Base-by-base conservation (phyloP, 1,139 yeast species). In the Meyerozyma smithsonii region DNA sequence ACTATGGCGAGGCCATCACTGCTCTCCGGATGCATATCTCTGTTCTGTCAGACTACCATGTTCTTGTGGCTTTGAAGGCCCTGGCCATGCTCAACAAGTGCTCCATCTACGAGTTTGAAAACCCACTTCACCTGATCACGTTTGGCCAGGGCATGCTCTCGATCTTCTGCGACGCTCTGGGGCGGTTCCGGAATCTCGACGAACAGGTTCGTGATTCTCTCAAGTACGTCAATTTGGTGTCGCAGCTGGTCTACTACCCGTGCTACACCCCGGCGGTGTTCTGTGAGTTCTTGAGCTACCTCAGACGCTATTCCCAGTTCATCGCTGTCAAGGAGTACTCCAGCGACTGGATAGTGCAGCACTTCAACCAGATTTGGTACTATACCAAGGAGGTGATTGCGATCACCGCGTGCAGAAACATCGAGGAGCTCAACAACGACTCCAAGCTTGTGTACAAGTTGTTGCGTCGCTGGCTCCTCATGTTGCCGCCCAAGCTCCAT, bases 141-240 rank as follows among this genome's bases (percentile, higher is more conserved):
- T 62, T 61, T 37, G 50, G 58, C 23, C 51, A 54, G 28, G 68
- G 68, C 1, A 44, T 59, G 17, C 47, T 55, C 1, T 46, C 56
- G 8, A 49, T 59, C 3, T 57, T 55, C 40, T 50, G 52, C 38
- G 55, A 53, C 33, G 43, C 58, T n/a, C 28, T 58, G 10, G 26
- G n/a, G 20, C 30, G 36, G 24, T 8, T 10, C 26, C 35, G 18
- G 7, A 8, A 17, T 2, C 34, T 35, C 39, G 35, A 46, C 5
- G 34, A 44, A 8, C 59, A 56, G 8, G 39, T 55, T 28, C 41
- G 51, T 4, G 43, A 49, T 46, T 44, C 54, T 12, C 39, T 56
- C 19, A 48, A 49, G 16, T 57, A 52, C 39, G 37, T 62, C 5
- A 45, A 50, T 4, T 54, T 52, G 40, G 59, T 62, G 3, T 50